Evolutionary conservation across 2,329 filamentous ascomycete species (phyloP).

Genomic region (Penicillium thymicola): DNA sequence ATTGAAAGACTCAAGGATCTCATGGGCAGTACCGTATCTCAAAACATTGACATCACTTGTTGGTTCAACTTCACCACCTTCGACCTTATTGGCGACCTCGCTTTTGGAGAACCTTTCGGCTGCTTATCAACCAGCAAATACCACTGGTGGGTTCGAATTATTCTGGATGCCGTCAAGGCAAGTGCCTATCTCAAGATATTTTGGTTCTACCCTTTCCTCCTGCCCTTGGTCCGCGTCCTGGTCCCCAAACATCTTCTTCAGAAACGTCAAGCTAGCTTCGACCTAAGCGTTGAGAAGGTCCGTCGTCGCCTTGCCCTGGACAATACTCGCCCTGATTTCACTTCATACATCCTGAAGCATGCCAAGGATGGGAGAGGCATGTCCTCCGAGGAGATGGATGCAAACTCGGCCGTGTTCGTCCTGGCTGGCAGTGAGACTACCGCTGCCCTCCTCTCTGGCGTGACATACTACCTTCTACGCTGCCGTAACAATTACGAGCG

Average conservation of each 20-base stretch:
- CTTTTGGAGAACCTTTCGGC: conserved; percentile 33
- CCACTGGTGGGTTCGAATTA: conserved; percentile 31
- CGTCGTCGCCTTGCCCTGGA: conserved; percentile 15
- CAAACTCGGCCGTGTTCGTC: conserved; percentile 24
- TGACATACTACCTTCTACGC: conserved; percentile 26
- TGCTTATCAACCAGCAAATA: conserved; percentile 27
- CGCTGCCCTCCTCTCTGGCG: conserved; percentile 19
- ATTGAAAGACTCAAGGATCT: conserved; percentile 17
- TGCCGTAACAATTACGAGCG: conserved; percentile 18
- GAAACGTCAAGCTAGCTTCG: conserved; percentile 14
- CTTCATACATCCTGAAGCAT: conserved; percentile 24
- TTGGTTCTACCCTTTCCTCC: conserved; percentile 20
- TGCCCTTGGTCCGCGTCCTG: conserved; percentile 9
- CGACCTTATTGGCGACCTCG: conserved; percentile 36
- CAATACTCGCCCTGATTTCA: conserved; percentile 23
- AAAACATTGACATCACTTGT: conserved; percentile 16
- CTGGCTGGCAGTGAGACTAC: conserved; percentile 28
- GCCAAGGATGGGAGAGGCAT: conserved; percentile 15
- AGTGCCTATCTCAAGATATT: conserved; percentile 20
- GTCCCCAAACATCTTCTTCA: conserved; percentile 20
- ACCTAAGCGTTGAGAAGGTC: conserved; percentile 22
- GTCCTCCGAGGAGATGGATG: conserved; percentile 20
- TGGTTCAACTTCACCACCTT: conserved; percentile 33
- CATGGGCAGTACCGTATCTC: not conserved
- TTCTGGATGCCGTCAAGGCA: conserved; percentile 27